Evolutionary conservation across 805 yeast species (phyloP), one percentile per base, ranked within the genome.

Genomic region (Wickerhamomyces rabaulensis): DNA sequence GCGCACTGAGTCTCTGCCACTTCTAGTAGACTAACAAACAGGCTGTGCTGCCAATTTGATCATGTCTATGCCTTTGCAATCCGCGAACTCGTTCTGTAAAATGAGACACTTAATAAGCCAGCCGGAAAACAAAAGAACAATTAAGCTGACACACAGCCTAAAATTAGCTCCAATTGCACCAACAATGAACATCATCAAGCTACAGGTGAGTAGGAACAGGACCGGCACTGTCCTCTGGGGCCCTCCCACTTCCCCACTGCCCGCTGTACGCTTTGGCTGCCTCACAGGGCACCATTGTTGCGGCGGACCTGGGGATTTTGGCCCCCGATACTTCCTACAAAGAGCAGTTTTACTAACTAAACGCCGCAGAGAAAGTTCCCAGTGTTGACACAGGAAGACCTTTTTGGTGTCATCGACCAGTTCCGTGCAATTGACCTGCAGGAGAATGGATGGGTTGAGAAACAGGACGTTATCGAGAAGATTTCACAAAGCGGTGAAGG

Each of bases 381-480:
- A 3, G 74, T 79, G 36, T 75, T 94, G 53, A 77, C 82, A 31
- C 98, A 94, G 66, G 87, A 87, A 54, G 97, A 91, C 53, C 73
- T 94, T 41, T 91, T 92, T 65, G 75, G 72, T 35, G 77, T 94
- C 47, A 87, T 92, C 58, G 97, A 92, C 48, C 86, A 84, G 56
- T 94, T 94, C 73, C 76, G 96, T 59, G 69, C 72, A 50, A 84
- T 94, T 55, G 99, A 94, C 59, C 56, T 83, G 29, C 95, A 92
- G 40, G 99, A 92, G 60, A 82, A 85, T 56, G 99, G 99, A 10
- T 90, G 90, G 80, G 90, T 84, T 37, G 97, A 92, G 62, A 92
- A 92, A 69, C 90, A 86, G 62, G 86, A 84, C 47, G 95, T 87
- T 33, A 84, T 92, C 64, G 91, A 89, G 63, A 79, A 90, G 4